These are phyloP conservation scores for Alternaria angustiovoidea DNA, from an alignment of 2,329 filamentous ascomycete genomes.

Conservation along the genomic window DNA sequence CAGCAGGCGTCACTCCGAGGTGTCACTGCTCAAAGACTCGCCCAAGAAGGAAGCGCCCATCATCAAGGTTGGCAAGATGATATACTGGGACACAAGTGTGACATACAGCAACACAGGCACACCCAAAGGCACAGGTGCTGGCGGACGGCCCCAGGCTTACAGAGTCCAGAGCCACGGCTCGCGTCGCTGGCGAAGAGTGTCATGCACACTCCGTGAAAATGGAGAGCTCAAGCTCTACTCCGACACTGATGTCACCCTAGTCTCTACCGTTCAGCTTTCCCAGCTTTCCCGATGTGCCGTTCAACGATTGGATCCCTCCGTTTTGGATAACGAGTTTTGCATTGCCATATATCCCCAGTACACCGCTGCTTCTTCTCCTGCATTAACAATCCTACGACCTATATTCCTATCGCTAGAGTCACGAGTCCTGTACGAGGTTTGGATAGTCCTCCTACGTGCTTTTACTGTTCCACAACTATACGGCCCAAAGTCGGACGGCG, in stretches of 20 bases:
- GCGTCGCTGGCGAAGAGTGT: slow-evolving; percentile 84
- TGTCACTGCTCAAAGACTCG: slow-evolving; percentile 69
- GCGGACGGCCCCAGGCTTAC: slow-evolving; percentile 60
- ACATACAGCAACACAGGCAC: slow-evolving; percentile 58
- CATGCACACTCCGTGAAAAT: slow-evolving; percentile 92
- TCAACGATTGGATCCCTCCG: slow-evolving; percentile 87
- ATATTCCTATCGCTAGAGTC: slow-evolving; percentile 89
- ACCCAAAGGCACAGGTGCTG: slow-evolving; percentile 36
- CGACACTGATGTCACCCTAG: slow-evolving; percentile 80
- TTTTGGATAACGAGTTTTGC: slow-evolving; percentile 91
- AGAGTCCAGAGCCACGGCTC: slow-evolving; percentile 65
- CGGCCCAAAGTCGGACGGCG: slow-evolving; percentile 64
- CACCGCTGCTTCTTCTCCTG: slow-evolving; percentile 73
- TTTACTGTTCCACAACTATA: slow-evolving; percentile 94
- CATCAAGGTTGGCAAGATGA: slow-evolving; percentile 80
- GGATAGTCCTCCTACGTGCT: slow-evolving; percentile 90
- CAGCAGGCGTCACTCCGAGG: slow-evolving; percentile 59
- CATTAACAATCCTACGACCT: slow-evolving; percentile 80
- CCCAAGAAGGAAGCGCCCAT: slow-evolving; percentile 76
- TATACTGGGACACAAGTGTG: slow-evolving; percentile 73
- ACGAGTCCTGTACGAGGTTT: slow-evolving; percentile 92
- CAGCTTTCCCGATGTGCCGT: slow-evolving; percentile 90
- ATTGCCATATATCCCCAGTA: slow-evolving; percentile 97
- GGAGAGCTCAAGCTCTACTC: slow-evolving; percentile 91
- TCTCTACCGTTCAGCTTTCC: slow-evolving; percentile 85